Evolutionary conservation across 129 eudicot genomes (phyloP).

Genomic region (Artemisia argyi): DNA sequence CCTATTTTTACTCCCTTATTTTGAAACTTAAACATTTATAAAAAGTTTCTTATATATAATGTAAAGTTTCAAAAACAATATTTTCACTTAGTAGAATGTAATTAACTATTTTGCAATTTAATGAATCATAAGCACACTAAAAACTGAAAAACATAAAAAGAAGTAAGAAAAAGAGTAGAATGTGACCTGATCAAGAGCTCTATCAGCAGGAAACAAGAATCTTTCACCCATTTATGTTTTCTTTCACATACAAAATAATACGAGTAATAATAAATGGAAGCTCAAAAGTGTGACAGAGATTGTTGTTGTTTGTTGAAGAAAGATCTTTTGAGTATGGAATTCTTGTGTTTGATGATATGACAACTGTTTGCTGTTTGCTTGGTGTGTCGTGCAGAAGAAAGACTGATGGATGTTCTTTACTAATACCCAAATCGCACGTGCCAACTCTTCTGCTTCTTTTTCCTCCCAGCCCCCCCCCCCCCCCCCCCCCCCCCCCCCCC

Average conservation of each 20-base stretch:
- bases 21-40: too few species aligned
- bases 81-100: too few species aligned
- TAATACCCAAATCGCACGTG: background rate
- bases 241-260: slow-evolving; percentile 7
- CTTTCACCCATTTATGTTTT: slow-evolving; percentile 49
- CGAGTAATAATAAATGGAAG: slow-evolving; percentile 1
- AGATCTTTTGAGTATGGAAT: slow-evolving; percentile 11
- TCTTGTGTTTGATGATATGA: slow-evolving; percentile 36
- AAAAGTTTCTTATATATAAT: too few species aligned
- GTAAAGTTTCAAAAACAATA: too few species aligned
- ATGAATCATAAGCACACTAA: background rate
- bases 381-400: slow-evolving; percentile 42
- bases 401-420: slow-evolving; percentile 17
- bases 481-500: too few species aligned
- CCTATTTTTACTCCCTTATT: too few species aligned
- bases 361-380: slow-evolving; percentile 32
- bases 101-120: background rate
- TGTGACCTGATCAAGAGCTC: slow-evolving; percentile 62
- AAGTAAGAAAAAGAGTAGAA: background rate
- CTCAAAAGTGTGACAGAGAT: slow-evolving; percentile 19
- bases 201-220: slow-evolving; percentile 42
- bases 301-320: slow-evolving; percentile 22
- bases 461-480: too few species aligned
- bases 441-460: too few species aligned
- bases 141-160: background rate